Base-by-base conservation (phyloP, 345 rosid species). In the Brassica cretica region DNA sequence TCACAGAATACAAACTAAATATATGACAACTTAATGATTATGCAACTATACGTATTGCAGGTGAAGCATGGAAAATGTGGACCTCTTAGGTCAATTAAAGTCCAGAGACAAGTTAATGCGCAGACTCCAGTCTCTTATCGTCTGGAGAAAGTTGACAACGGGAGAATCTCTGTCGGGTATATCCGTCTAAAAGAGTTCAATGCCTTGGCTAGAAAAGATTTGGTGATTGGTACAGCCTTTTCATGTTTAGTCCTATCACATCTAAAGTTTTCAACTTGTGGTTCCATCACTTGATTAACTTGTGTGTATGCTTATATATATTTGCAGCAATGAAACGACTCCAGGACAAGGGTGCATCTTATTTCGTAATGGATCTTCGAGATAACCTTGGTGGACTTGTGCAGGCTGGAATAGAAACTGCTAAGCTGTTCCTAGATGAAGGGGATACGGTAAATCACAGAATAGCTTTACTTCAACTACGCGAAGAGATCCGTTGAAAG, bases 351-450 rank as follows among this genome's bases (percentile, higher is more conserved):
- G 98, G 97, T 82, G 96, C 94, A 2, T 86, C 84, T 18, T 92
- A 82, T 86, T 92, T 92, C 33, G 81, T 94, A 39, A 79, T 94
- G 87, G 98, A 94, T 85, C 98, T 94, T 78, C 86, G 97, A 88
- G 97, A 94, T 81, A 94, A 94, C 83, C 98, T 89, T 63, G 98
- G 98, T 75, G 98, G 98, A 76, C 87, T 94, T 39, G 97, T 94
- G 29, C 97, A 92, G 98, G 97, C 96, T 76, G 98, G 98, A 78
- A 89, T 94, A 77, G 98, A 94, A 88, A 85, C 93, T 66, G 86
- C 98, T 71, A 92, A 94, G 87, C 89, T 94, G 74, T 94, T 94
- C 76, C 85, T 94, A 29, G 86, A 94, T 56, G 84, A 88, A 85
- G 98, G 98, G 49, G 88, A 92, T 75, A 94, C 87, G 80, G 98